Evolutionary conservation across 23 red algal species (phyloP).

Genomic region (Gracilaria domingensis): DNA sequence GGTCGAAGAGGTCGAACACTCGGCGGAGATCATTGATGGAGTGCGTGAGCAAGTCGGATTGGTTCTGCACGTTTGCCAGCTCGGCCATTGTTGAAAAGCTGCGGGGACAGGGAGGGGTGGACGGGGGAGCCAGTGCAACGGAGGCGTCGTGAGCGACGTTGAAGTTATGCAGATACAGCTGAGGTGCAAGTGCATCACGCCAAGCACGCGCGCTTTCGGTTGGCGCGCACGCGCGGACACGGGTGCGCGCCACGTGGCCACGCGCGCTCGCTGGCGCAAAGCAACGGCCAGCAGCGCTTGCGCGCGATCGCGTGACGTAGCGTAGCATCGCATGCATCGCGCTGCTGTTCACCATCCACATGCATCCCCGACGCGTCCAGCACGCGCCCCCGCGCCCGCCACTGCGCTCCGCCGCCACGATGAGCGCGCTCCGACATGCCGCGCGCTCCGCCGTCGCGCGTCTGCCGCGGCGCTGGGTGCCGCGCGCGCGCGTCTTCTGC

Average conservation of each 20-base stretch:
- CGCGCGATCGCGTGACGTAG: too few relatives aligned
- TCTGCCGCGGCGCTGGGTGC: neutral
- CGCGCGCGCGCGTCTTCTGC: neutral
- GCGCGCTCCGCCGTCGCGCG: neutral
- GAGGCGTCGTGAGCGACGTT: neutral
- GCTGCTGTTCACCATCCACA: too few relatives aligned
- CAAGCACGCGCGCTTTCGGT: neutral
- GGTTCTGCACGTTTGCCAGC: constrained; percentile 6
- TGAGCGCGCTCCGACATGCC: neutral
- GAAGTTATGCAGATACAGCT: neutral
- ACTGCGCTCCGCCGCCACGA: neutral
- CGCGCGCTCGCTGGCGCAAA: too few relatives aligned
- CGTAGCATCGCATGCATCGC: too few relatives aligned
- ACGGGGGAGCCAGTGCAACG: too few relatives aligned
- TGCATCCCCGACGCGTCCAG: neutral
- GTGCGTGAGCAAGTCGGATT: constrained; percentile 9
- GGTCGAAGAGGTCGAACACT: constrained; percentile 58
- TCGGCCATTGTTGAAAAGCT: constrained; percentile 3
- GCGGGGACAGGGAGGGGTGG: too few relatives aligned
- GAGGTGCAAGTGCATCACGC: neutral
- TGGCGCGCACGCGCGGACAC: neutral
- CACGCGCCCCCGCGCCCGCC: neutral
- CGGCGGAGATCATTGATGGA: constrained; percentile 30
- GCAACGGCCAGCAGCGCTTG: neutral
- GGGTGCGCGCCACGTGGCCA: neutral